Evolutionary conservation across 495 filamentous ascomycete genomes (phyloP), one percentile per base, ranked within the genome.

Genomic region (Podospora pseudopauciseta): DNA sequence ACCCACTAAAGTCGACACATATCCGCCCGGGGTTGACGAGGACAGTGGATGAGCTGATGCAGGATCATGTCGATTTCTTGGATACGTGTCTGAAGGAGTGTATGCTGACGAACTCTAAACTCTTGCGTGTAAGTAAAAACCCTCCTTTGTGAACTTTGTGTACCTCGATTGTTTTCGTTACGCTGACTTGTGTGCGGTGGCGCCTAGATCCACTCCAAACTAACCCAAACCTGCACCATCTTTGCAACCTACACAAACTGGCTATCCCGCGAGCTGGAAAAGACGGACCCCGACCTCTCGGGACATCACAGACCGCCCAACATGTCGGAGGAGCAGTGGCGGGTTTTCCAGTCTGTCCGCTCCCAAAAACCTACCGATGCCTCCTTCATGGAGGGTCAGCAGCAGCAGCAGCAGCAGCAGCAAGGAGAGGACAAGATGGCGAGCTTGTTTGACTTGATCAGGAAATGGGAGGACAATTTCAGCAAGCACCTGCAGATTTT

Each of bases 51-150:
- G 92, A 97, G 76, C 80, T 99, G 73, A 99, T 99, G 95, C 93
- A 98, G 78, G 94, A 98, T 77, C 95, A 99, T 82, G 94, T 99
- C 34, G 95, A 98, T 79, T 98, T 98, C 77, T 78, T 99, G 65
- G 95, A 97, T 73, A 97, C 94, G 15, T 99, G 95, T 78, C 81
- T 99, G 65, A 98, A 98, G 80, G 95, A 97, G 80, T 97, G 96
- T 83, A 97, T 97, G 94, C 85, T 99, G 44, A 98, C 96, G 13
- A 97, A 99, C 75, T 90, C 91, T 64, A 97, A 96, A 78, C 80
- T 99, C 7, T 81, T 99, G 20, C 89, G 92, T 82, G 95, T 97
- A 85, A 61, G 85, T 78, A 18, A 7, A 56, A 16, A 18, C 15
- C 15, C 54, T 4, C 19, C 2, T 26, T 54, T 62, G 5, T 30